Conservation (phyloP, 2,329 filamentous ascomycete genomes). For the Calonectria pauciramosa region DNA sequence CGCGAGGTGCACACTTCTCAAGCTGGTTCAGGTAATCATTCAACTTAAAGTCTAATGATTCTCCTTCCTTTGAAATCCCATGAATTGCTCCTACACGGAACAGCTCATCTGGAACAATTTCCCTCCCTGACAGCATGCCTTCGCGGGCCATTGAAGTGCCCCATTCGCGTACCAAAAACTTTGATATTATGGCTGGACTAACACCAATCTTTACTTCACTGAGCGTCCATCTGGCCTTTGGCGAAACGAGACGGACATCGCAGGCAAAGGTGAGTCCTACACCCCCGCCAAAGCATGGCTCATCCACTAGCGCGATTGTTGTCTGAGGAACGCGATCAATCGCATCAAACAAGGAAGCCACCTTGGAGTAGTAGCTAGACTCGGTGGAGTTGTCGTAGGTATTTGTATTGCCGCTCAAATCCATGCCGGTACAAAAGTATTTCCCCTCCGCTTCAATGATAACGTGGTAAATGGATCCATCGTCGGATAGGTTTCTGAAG, state of each 20-base stretch:
- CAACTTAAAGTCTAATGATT: neutral
- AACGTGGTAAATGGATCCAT: slow-evolving; percentile 22
- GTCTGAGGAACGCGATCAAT: slow-evolving; percentile 24
- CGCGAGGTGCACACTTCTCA: slow-evolving; percentile 20
- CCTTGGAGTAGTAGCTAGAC: slow-evolving; percentile 22
- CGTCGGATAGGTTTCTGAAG: neutral
- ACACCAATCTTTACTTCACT: slow-evolving; percentile 30
- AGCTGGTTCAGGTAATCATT: slow-evolving; percentile 14
- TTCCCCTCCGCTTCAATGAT: slow-evolving; percentile 25
- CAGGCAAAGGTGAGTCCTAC: slow-evolving; percentile 29
- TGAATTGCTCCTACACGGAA: slow-evolving; percentile 11
- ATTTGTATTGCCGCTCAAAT: slow-evolving; percentile 25
- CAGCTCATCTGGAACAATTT: slow-evolving; percentile 17
- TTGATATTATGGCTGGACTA: slow-evolving; percentile 31
- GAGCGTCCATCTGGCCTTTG: slow-evolving; percentile 18
- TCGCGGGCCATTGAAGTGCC: slow-evolving; percentile 23
- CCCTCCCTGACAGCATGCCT: slow-evolving; percentile 26
- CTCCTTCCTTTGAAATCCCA: neutral
- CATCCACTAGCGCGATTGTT: slow-evolving; percentile 26
- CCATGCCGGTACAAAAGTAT: slow-evolving; percentile 31
- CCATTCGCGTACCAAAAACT: slow-evolving; percentile 29
- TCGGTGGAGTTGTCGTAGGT: slow-evolving; percentile 5
- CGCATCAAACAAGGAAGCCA: slow-evolving; percentile 14
- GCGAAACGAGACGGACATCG: slow-evolving; percentile 22
- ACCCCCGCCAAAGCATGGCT: slow-evolving; percentile 26